phyloP scores from a whole-genome alignment of 2,329 filamentous ascomycete species.

The Neofusicoccum sp. region DNA sequence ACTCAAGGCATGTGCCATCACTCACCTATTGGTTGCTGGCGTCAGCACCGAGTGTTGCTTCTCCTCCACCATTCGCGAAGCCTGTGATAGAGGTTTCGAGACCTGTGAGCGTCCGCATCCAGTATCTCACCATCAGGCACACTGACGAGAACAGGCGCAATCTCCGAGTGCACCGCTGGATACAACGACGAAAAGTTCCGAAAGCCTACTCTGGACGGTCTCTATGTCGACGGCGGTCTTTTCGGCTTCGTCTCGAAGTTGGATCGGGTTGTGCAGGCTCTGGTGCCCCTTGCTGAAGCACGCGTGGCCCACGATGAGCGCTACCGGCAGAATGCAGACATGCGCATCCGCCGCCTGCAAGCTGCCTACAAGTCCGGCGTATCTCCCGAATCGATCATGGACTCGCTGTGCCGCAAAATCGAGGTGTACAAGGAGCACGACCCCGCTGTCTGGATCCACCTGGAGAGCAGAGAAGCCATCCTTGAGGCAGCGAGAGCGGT shows the following conservation, averaged over 20 bases:
- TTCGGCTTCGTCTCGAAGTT: conserved; percentile 50
- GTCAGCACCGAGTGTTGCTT: conserved; percentile 62
- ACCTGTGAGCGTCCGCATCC: conserved; percentile 44
- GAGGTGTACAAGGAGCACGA: conserved; percentile 49
- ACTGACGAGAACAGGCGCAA: conserved; percentile 29
- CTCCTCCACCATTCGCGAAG: conserved; percentile 55
- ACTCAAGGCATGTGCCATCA: conserved; percentile 55
- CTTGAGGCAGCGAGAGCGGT: conserved; percentile 44
- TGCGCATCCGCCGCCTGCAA: conserved; percentile 46
- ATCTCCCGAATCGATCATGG: conserved; percentile 45
- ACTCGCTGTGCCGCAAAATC: conserved; percentile 48
- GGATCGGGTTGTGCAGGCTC: conserved; percentile 39
- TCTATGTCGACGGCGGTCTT: conserved; percentile 52
- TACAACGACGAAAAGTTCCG: conserved; percentile 50
- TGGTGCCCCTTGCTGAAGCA: conserved; percentile 23
- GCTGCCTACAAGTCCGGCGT: conserved; percentile 45
- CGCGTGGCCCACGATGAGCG: not conserved
- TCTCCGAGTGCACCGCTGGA: conserved; percentile 46
- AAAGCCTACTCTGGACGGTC: conserved; percentile 48
- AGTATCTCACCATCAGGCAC: not conserved
- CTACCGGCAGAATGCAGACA: conserved; percentile 35
- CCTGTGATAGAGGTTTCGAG: conserved; percentile 61
- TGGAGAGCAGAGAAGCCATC: conserved; percentile 40
- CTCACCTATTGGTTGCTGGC: conserved; percentile 57
- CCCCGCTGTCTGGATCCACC: conserved; percentile 53